Base-by-base conservation (phyloP, 1,284 basidiomycete species). In the Vanrija pseudolonga region DNA sequence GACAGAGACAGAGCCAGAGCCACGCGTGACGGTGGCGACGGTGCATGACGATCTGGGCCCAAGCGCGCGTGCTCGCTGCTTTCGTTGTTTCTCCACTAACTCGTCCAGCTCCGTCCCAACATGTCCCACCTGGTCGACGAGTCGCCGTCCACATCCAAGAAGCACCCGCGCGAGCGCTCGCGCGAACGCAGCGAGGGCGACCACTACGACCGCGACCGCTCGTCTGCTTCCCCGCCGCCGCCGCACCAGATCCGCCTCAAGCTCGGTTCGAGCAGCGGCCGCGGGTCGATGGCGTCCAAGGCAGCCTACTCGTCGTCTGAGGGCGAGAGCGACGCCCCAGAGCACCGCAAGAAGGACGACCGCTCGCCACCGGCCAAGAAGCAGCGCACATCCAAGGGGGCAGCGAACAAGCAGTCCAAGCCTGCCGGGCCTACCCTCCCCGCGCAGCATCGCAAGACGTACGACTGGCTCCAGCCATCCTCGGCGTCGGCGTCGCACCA, bases 381-480 rank as follows among this genome's bases (percentile, higher is more conserved):
- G 40, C 51, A 47, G 39, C 43, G 44, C 23, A 49, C 43, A 4
- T 23, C 32, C 24, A 56, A 56, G 45, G 24, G 26, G 22, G 47
- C n/a, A 26, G 26, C 26, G n/a, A n/a, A 22, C 12, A 50, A 50
- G 44, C 37, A 52, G 14, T 18, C 18, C 41, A 52, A 52, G 26
- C 38, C 45, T 1, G 39, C 18, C 4, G 51, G 56, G 14, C 43
- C 44, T 3, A 19, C 58, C 6, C 41, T 59, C 19, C 59, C 59
- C 1, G 59, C 62, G 0, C 50, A 44, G 38, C 63, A 62, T 49
- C 49, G 62, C 41, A 73, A 74, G 55, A 57, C 58, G n/a, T 74
- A 74, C 50, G 64, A 73, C 52, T 74, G 72, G 72, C 51, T 74
- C 2, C 56, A 61, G 40, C 71, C 70, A 12, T 61, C 58, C n/a